Percentiles rank a stretch among this genome's conserved stretches.
These are phyloP conservation scores for Rhizopus microsporus DNA, from an alignment of 371 early-diverging fungal species.

Conservation along the genomic window DNA sequence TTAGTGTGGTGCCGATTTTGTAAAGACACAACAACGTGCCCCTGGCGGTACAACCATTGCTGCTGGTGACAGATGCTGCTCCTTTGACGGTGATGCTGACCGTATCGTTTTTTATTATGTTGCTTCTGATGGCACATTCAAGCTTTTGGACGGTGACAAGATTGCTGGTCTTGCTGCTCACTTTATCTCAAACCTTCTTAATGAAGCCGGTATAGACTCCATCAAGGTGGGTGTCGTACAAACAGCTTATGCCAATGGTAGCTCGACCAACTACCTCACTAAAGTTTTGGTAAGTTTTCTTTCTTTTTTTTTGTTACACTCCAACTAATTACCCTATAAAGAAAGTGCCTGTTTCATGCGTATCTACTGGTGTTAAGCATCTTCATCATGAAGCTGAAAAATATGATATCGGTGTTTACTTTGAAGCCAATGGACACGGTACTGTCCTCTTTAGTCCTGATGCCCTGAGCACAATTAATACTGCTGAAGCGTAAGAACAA, in stretches of 20 bases:
- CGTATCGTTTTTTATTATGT: slow-evolving; percentile 96
- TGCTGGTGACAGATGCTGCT: slow-evolving; percentile 79
- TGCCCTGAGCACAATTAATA: slow-evolving; percentile 78
- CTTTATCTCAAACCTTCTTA: slow-evolving; percentile 87
- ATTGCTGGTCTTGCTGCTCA: slow-evolving; percentile 93
- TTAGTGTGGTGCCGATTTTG: slow-evolving; percentile 97
- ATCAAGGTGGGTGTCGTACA: slow-evolving; percentile 96
- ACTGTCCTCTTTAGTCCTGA: slow-evolving; percentile 93
- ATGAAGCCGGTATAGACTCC: slow-evolving; percentile 71
- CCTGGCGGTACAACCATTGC: slow-evolving; percentile 71
- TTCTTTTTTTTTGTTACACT: not conserved
- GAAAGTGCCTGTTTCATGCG: slow-evolving; percentile 93
- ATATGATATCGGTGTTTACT: slow-evolving; percentile 99
- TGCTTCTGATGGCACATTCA: slow-evolving; percentile 72
- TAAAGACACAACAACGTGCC: slow-evolving; percentile 86
- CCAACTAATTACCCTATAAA: slow-evolving; percentile 21
- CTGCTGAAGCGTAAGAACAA: slow-evolving; percentile 60
- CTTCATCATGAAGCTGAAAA: slow-evolving; percentile 97
- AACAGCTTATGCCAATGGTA: slow-evolving; percentile 99
- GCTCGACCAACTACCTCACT: slow-evolving; percentile 89
- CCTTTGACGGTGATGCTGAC: slow-evolving; percentile 99
- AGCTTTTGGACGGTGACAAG: slow-evolving; percentile 97
- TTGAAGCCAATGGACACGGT: slow-evolving; percentile 99
- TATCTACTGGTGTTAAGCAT: slow-evolving; percentile 99
- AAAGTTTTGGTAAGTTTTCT: slow-evolving; percentile 69